Evolutionary conservation across 768 basidiomycete species (phyloP).

Genomic region (Fomitopsis pulvina): DNA sequence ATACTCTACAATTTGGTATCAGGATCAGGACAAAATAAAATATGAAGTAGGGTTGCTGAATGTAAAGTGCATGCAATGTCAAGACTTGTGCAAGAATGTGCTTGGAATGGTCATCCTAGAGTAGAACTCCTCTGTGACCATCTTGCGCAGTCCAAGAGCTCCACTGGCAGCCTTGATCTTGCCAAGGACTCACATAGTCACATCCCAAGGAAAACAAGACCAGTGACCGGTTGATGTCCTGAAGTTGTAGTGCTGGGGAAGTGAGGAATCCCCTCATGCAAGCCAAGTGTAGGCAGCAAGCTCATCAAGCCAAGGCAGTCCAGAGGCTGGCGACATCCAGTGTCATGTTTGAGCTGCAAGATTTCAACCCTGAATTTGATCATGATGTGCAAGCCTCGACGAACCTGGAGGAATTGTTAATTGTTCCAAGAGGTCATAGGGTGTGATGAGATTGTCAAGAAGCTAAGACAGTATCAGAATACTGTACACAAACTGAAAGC

Average conservation of each 20-base stretch:
- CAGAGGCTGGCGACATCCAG: conserved; percentile 10
- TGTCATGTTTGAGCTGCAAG: conserved; percentile 34
- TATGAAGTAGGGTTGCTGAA: too few species aligned
- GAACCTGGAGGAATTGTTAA: conserved; percentile 47
- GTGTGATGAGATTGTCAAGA: conserved; percentile 44
- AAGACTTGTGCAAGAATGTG: conserved; percentile 3
- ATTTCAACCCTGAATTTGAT: conserved; percentile 60
- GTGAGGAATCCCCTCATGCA: conserved; percentile 33
- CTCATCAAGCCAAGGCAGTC: conserved; percentile 15
- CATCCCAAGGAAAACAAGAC: conserved; percentile 45
- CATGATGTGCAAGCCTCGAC: conserved; percentile 38
- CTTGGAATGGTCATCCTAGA: conserved; percentile 20
- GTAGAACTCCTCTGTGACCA: conserved; percentile 38
- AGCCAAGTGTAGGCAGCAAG: conserved; percentile 22
- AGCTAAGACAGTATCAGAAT: conserved; percentile 45
- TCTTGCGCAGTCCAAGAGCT: conserved; percentile 33
- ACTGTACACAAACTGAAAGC: conserved; percentile 37
- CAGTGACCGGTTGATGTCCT: conserved; percentile 13
- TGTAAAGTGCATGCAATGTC: too few species aligned
- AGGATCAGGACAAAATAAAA: too few species aligned
- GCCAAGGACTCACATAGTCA: conserved; percentile 47
- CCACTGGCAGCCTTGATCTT: conserved; percentile 47
- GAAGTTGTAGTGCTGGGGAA: conserved; percentile 38
- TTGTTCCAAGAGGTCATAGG: conserved; percentile 62
- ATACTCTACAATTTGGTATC: too few species aligned